Evolutionary conservation across 192 early-diverging fungal genomes (phyloP), one percentile per base, ranked within the genome.

Genomic region (Coemansia sp.): DNA sequence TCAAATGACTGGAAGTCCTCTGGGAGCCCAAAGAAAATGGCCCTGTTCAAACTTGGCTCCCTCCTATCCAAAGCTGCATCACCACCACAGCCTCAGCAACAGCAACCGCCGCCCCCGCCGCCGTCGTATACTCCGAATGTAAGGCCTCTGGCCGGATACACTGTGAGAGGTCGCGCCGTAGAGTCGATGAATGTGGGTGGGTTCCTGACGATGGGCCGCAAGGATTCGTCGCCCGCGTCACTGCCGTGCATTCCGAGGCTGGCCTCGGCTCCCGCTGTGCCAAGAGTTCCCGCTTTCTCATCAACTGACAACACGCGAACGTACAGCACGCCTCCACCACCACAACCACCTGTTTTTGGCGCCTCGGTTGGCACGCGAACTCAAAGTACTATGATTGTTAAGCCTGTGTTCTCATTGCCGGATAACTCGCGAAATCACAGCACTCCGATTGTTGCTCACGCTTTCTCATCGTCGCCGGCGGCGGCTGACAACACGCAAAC

Each of bases 21-120:
- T 2, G 16, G 13, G 21, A 37, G 46, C 4, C 56, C 51, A 3
- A 68, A 62, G 46, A 46, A 62, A 19, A 40, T 60, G 17, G 60
- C 64, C 0, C 59, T 73, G 45, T 51, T 81, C 19, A 81, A 81
- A 56, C 42, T 81, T 17, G 74, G 74, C 0, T 81, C 73, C 19
- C 45, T 81, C 10, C 57, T 81, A 17, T 61, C 73, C 7, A 37
- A 61, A 17, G 50, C 50, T 27, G 24, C 24, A 27, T 27, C 24
- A 27, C 24, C 24, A 27, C 24, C 24, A 9, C 19, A 9, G 3
- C 50, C 50, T 0, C 21, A 11, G 24, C n/a, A 10, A 51, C 31
- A 11, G 24, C n/a, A 10, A 51, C 31, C 54, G 3, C 51, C 51
- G 2, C 54, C 53, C 2, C 14, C 29, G 2, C 27, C 31, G 3